A percentile compares a stretch with the other conserved stretches of the same genome.
phyloP scores from a whole-genome alignment of 805 yeast species.

The Candida ponderosae region DNA sequence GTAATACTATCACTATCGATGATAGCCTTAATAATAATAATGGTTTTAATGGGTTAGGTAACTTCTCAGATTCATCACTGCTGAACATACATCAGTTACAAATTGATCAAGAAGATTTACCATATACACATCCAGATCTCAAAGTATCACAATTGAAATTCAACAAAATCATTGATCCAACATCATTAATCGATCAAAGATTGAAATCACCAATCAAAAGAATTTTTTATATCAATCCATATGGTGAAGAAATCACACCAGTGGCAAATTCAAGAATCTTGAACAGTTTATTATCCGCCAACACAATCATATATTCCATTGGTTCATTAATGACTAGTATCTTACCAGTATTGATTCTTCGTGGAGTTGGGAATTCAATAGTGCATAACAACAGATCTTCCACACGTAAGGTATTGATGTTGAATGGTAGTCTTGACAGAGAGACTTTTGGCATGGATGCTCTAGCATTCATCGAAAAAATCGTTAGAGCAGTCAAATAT shows the following conservation, averaged over 20 bases:
- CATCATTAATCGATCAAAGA: slow-evolving; percentile 23
- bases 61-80: slow-evolving; percentile 28
- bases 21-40: too few species aligned
- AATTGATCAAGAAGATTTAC: slow-evolving; percentile 45
- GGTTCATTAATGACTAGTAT: slow-evolving; percentile 89
- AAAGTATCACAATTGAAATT: slow-evolving; percentile 69
- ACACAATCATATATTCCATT: slow-evolving; percentile 64
- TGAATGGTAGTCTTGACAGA: slow-evolving; percentile 72
- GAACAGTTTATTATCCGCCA: slow-evolving; percentile 38
- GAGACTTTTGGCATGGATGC: slow-evolving; percentile 71
- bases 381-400: slow-evolving; percentile 16
- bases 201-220: slow-evolving; percentile 68
- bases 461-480: slow-evolving; percentile 44
- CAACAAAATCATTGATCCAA: too few species aligned
- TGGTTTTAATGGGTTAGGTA: too few species aligned
- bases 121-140: slow-evolving; percentile 73
- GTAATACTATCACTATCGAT: too few species aligned
- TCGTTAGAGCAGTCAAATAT: slow-evolving; percentile 49
- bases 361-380: slow-evolving; percentile 66
- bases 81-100: too few species aligned
- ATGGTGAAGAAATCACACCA: slow-evolving; percentile 82
- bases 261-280: slow-evolving; percentile 57
- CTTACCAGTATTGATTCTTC: slow-evolving; percentile 66
- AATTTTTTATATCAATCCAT: slow-evolving; percentile 75
- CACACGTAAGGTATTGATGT: slow-evolving; percentile 46